Conservation (phyloP, 805 yeast species). For the Scheffersomyces spartinae region DNA sequence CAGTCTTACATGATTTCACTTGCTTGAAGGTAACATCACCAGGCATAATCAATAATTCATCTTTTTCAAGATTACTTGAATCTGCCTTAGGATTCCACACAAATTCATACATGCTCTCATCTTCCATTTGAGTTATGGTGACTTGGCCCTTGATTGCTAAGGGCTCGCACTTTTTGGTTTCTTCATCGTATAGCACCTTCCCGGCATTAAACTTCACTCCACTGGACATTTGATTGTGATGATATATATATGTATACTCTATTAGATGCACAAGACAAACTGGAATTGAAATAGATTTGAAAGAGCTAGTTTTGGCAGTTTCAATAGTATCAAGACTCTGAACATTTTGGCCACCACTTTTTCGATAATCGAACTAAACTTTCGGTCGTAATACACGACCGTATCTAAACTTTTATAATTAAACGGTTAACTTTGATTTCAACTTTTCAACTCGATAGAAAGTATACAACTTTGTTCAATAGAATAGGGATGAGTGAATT, state of each 20-base stretch:
- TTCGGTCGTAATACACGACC: no score
- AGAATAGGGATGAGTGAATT: constrained; percentile 33
- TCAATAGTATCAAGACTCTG: no score
- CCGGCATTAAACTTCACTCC: constrained; percentile 61
- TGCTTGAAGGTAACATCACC: constrained; percentile 78
- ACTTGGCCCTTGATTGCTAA: constrained; percentile 57
- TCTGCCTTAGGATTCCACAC: constrained; percentile 60
- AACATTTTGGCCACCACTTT: no score
- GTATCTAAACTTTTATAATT: no score
- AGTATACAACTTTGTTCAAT: background rate
- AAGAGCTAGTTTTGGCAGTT: no score
- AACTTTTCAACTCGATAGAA: background rate
- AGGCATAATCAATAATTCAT: constrained; percentile 64
- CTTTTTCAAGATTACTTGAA: constrained; percentile 34
- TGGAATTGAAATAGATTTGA: no score
- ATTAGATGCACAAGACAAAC: no score
- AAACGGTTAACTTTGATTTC: no score
- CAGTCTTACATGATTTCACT: constrained; percentile 57
- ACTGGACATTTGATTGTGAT: constrained; percentile 1
- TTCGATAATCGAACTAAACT: no score
- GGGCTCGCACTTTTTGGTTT: constrained; percentile 57
- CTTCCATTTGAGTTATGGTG: constrained; percentile 47
- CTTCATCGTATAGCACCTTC: constrained; percentile 52
- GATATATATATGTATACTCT: no score
- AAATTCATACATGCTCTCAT: constrained; percentile 59